Evolutionary conservation across 371 early-diverging fungal genomes (phyloP), one percentile per base, ranked within the genome.

Genomic region (Coemansia linderi): DNA sequence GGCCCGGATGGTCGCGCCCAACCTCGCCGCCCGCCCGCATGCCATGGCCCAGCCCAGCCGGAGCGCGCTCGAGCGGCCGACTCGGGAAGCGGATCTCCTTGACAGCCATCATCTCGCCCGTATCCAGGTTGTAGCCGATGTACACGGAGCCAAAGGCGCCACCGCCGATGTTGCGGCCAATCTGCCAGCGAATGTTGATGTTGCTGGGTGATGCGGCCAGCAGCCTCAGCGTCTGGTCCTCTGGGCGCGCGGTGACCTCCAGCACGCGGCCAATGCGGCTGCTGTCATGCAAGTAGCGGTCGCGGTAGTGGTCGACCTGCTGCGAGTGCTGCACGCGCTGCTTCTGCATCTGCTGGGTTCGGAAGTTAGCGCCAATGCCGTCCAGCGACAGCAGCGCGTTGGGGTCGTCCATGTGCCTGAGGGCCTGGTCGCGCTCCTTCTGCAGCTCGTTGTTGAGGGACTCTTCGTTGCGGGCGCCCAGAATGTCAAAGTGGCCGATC

Each of bases 11-110:
- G 27, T 54, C 36, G 40, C 61, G 59, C 13, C 41, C 65, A 33
- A 22, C 61, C 2, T 54, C 69, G 7, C 27, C 58, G 31, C 36
- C 57, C 5, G 58, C 61, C 6, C 38, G 46, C 19, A 48, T 27
- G 69, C 12, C 57, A 27, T 50, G 65, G 19, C 41, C 57, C 17
- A 50, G 66, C 24, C 63, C 68, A 7, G 87, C 71, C 4, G 29
- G 54, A 4, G 89, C 79, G 57, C 86, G 85, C 12, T 88, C 80
- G 13, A 87, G 85, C 43, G 89, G 86, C 1, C 91, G 88, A 69
- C 91, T 92, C 17, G 89, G 91, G 84, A 94, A 92, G n/a, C 91
- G 86, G 56, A 95, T 93, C 69, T 94, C 95, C 71, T 95, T 95
- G 70, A 94, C 95, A 0, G 95, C 95, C 90, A 95, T 92, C 22